Evolutionary conservation across 257 asterid genomes (phyloP).

Genomic region (Solanum commersonii): DNA sequence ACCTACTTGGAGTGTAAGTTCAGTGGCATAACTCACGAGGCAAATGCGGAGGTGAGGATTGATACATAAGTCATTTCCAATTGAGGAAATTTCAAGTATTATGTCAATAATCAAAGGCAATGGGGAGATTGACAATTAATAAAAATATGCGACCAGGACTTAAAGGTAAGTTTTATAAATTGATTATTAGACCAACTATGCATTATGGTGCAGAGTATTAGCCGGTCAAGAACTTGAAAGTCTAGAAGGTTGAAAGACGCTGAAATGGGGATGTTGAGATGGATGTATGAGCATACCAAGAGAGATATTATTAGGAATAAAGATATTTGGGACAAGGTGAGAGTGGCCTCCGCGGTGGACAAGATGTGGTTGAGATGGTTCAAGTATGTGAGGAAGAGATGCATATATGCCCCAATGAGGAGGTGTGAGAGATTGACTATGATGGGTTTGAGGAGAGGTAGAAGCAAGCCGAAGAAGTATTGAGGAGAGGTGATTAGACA

Average conservation of each 20-base stretch:
- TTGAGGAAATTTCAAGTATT: neutral
- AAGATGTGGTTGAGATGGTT: neutral
- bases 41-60: neutral
- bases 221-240: neutral
- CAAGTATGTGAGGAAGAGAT: neutral
- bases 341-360: neutral
- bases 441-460: neutral
- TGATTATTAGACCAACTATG: neutral
- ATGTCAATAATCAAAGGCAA: neutral
- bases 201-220: neutral
- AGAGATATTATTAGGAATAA: neutral
- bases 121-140: neutral
- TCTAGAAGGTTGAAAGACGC: neutral
- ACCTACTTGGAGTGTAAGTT: neutral
- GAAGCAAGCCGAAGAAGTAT: neutral
- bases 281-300: neutral
- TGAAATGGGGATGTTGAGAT: neutral
- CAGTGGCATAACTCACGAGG: neutral
- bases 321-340: neutral
- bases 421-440: neutral
- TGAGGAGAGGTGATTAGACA: neutral
- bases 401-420: neutral
- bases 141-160: neutral
- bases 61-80: neutral
- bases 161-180: neutral